Evolutionary conservation across 495 filamentous ascomycete species (phyloP).

Genomic region (Neurospora sublineolata): DNA sequence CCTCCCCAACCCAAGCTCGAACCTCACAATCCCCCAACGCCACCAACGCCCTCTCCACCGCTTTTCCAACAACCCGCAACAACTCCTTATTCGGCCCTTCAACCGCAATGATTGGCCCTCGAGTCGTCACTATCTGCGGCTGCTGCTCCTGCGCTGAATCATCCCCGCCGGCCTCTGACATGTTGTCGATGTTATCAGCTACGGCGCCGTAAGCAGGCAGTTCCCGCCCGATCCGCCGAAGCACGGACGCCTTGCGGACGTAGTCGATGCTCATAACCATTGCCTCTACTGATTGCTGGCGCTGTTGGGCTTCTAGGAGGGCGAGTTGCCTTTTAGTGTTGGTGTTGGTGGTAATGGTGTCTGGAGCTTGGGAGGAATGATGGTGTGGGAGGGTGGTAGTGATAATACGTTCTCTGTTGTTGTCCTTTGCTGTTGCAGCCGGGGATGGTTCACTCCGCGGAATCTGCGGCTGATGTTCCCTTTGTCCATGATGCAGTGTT

Average conservation of each 20-base stretch:
- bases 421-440: neutral
- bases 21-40: conserved; percentile 48
- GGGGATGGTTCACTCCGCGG: neutral
- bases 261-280: conserved; percentile 65
- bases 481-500: neutral
- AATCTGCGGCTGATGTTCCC: neutral
- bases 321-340: neutral
- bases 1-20: conserved; percentile 34
- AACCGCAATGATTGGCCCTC: conserved; percentile 67
- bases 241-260: conserved; percentile 44
- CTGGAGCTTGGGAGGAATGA: neutral
- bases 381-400: neutral
- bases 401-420: neutral
- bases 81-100: conserved; percentile 56
- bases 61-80: conserved; percentile 43
- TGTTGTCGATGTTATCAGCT: neutral
- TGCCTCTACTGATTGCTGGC: conserved; percentile 41
- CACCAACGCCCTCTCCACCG: conserved; percentile 49
- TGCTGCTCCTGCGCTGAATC: conserved; percentile 25
- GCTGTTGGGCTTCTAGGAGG: neutral
- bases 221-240: conserved; percentile 20
- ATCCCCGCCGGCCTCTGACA: conserved; percentile 28
- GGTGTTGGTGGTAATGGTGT: neutral
- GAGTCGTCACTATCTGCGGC: conserved; percentile 29
- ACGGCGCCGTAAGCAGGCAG: neutral